Evolutionary conservation across 2,329 filamentous ascomycete genomes (phyloP).

Genomic region (Magnaporthiopsis poae): DNA sequence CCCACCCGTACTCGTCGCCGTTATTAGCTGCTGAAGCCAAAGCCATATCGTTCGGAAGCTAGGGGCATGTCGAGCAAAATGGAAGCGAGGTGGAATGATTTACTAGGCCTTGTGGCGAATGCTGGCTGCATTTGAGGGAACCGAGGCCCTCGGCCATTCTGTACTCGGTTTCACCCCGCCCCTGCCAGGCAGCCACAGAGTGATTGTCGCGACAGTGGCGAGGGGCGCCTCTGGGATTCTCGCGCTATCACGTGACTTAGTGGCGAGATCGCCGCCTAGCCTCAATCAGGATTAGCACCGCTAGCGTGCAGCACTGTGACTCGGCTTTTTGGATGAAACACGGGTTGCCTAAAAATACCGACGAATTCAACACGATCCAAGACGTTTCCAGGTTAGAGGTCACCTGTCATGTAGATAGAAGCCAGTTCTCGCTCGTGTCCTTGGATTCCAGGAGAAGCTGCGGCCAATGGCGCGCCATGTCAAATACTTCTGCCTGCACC

Average conservation of each 20-base stretch:
- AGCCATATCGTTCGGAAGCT: constrained; percentile 7
- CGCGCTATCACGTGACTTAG: background rate
- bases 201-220: background rate
- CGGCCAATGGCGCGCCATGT: background rate
- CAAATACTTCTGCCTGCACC: background rate
- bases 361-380: background rate
- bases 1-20: constrained; percentile 37
- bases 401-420: too few relatives aligned
- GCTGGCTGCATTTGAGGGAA: background rate
- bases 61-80: background rate
- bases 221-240: background rate
- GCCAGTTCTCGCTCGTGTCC: too few relatives aligned
- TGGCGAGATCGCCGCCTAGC: too few relatives aligned
- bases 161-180: background rate
- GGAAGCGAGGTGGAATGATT: background rate
- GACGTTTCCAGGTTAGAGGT: background rate
- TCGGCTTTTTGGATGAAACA: background rate
- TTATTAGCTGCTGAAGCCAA: constrained; percentile 18
- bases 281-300: background rate
- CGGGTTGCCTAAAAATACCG: background rate
- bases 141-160: background rate
- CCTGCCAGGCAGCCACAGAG: constrained; percentile 3
- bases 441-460: too few relatives aligned
- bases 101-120: background rate
- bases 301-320: too few relatives aligned